Conservation (phyloP, 2,329 filamentous ascomycete species). For the Neodidymelliopsis sp. region DNA sequence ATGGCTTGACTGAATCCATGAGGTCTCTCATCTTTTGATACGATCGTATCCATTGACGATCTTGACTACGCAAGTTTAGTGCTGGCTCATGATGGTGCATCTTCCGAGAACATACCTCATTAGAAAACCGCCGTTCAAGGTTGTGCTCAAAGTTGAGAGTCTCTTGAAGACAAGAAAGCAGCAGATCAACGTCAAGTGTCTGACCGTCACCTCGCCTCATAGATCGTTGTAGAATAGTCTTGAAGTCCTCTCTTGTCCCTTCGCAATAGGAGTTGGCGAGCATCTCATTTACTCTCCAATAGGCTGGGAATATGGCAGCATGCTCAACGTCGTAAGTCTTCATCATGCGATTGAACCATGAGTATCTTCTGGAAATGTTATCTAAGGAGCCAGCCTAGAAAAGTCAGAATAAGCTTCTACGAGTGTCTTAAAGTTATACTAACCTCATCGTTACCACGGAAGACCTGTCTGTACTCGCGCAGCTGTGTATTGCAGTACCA, state of each 20-base stretch:
- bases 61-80: conserved; percentile 64
- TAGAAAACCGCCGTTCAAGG: conserved; percentile 83
- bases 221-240: conserved; percentile 85
- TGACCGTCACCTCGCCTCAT: conserved; percentile 80
- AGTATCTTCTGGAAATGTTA: conserved; percentile 93
- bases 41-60: conserved; percentile 88
- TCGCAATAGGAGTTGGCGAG: conserved; percentile 94
- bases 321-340: conserved; percentile 97
- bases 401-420: conserved; percentile 22
- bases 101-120: conserved; percentile 51
- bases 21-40: conserved; percentile 76
- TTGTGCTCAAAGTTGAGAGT: conserved; percentile 96
- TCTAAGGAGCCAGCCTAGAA: conserved; percentile 81
- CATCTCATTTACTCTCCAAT: conserved; percentile 90
- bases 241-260: conserved; percentile 93
- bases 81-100: too few species aligned
- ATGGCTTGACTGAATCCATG: conserved; percentile 88
- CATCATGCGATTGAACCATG: conserved; percentile 95
- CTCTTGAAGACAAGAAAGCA: conserved; percentile 90
- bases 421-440: conserved; percentile 4
- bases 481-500: conserved; percentile 99
- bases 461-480: conserved; percentile 93
- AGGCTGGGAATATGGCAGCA: conserved; percentile 80
- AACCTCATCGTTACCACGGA: conserved; percentile 88
- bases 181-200: conserved; percentile 85